These are phyloP conservation scores for Triadica sebifera DNA, from an alignment of 345 rosid species.

Conservation along the genomic window DNA sequence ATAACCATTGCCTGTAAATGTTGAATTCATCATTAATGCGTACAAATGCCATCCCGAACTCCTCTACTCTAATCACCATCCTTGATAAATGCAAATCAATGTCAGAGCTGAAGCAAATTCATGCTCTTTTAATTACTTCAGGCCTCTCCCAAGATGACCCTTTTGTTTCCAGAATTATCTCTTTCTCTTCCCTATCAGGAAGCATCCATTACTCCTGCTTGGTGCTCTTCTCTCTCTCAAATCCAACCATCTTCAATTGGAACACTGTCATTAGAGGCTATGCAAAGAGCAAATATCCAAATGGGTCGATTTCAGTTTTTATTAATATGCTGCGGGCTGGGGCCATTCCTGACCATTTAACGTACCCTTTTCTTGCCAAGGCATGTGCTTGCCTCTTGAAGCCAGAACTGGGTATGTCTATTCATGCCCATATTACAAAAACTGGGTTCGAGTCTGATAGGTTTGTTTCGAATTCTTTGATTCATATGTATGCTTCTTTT, in stretches of 20 bases:
- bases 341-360: slow-evolving; percentile 56
- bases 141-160: slow-evolving; percentile 53
- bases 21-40: slow-evolving; percentile 35
- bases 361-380: slow-evolving; percentile 70
- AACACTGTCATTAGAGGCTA: slow-evolving; percentile 61
- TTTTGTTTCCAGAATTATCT: slow-evolving; percentile 43
- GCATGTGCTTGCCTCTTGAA: slow-evolving; percentile 57
- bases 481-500: slow-evolving; percentile 64
- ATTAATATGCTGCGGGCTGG: slow-evolving; percentile 54
- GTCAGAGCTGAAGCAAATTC: slow-evolving; percentile 49
- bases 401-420: slow-evolving; percentile 35
- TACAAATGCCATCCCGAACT: slow-evolving; percentile 10
- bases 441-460: slow-evolving; percentile 54
- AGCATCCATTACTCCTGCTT: slow-evolving; percentile 49
- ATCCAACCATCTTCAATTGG: slow-evolving; percentile 54
- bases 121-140: slow-evolving; percentile 47
- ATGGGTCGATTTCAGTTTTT: slow-evolving; percentile 45
- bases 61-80: slow-evolving; percentile 26
- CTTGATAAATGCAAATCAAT: slow-evolving; percentile 56
- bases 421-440: slow-evolving; percentile 48
- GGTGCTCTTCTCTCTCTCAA: slow-evolving; percentile 37
- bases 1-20: slow-evolving; percentile 29
- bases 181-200: slow-evolving; percentile 54
- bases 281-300: slow-evolving; percentile 52
- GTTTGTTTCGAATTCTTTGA: slow-evolving; percentile 58